Base-by-base conservation (phyloP, 2,329 filamentous ascomycete genomes). In the Talaromyces atroroseus region DNA sequence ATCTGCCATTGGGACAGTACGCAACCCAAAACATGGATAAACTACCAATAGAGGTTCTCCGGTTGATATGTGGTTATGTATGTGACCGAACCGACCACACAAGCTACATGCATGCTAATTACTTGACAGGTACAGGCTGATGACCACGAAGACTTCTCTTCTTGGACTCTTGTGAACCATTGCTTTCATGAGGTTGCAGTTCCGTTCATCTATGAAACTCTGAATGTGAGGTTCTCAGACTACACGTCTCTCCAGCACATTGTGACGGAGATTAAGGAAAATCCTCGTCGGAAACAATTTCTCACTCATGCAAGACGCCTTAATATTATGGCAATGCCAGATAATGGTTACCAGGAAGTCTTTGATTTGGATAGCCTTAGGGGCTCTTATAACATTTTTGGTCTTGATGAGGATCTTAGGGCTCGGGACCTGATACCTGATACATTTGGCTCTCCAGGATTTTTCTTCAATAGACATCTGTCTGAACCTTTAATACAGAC, bases 11-110 rank as follows among this genome's bases (percentile, higher is more conserved):
- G n/a, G n/a, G n/a, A n/a, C n/a, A n/a, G n/a, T n/a, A n/a, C n/a
- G n/a, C n/a, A n/a, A n/a, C n/a, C n/a, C n/a, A n/a, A n/a, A 66
- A 36, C 62, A 59, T 18, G 66, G 66, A 52, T 63, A 65, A 26
- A 80, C 21, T 51, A 8, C 49, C 49, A 6, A 12, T 29, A 42
- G 49, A 51, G 49, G 11, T 51, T 42, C 49, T 51, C 18, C 49
- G n/a, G 34, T 14, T 51, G 49, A 51, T 51, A 51, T 51, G 49
- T 20, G 49, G 20, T 42, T 51, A 51, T 42, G 49, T 51, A 42
- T 51, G 14, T 42, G 29, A 29, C 23, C 16, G 21, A 4, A 42
- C 10, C 18, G 3, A 20, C n/a, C 49, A 51, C 34, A 21, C 36
- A 14, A 3, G 14, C 24, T 23, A 34, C n/a, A n/a, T n/a, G n/a